A percentile compares a stretch with the other conserved stretches of the same genome.
phyloP scores from a whole-genome alignment of 805 yeast genomes.

The Yarrowia sp. region DNA sequence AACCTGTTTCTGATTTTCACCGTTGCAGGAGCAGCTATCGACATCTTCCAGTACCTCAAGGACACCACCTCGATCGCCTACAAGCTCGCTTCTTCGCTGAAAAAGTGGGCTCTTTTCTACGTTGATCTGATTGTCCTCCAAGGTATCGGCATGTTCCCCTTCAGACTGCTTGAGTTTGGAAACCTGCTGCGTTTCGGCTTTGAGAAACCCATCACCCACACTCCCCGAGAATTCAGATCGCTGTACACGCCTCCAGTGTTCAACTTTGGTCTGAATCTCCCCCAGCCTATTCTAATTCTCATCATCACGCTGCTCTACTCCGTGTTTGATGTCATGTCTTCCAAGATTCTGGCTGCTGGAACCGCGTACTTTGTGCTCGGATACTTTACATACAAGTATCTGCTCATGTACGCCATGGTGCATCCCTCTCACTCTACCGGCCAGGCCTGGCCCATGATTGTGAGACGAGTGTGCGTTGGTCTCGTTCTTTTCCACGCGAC shows the following conservation, averaged over 20 bases:
- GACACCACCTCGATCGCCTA: slow-evolving; percentile 91
- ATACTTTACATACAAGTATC: slow-evolving; percentile 88
- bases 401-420: slow-evolving; percentile 84
- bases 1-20: slow-evolving; percentile 94
- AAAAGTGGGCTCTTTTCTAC: slow-evolving; percentile 82
- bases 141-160: slow-evolving; percentile 88
- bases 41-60: slow-evolving; percentile 77
- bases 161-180: slow-evolving; percentile 81
- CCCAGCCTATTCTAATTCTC: slow-evolving; percentile 86
- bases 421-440: slow-evolving; percentile 98
- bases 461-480: slow-evolving; percentile 82
- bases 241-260: slow-evolving; percentile 88
- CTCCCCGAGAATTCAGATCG: slow-evolving; percentile 81
- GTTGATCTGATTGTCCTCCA: slow-evolving; percentile 84
- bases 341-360: slow-evolving; percentile 85
- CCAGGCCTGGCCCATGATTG: slow-evolving; percentile 91
- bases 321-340: slow-evolving; percentile 66
- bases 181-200: slow-evolving; percentile 77
- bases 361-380: slow-evolving; percentile 83
- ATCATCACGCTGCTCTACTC: slow-evolving; percentile 87
- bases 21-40: slow-evolving; percentile 88
- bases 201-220: slow-evolving; percentile 67
- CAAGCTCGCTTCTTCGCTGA: slow-evolving; percentile 80
- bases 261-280: slow-evolving; percentile 88
- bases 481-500: slow-evolving; percentile 84